Percentiles rank a stretch among this genome's conserved stretches.
Conservation (phyloP, 805 yeast genomes). For the Metschnikowia rubicola region DNA sequence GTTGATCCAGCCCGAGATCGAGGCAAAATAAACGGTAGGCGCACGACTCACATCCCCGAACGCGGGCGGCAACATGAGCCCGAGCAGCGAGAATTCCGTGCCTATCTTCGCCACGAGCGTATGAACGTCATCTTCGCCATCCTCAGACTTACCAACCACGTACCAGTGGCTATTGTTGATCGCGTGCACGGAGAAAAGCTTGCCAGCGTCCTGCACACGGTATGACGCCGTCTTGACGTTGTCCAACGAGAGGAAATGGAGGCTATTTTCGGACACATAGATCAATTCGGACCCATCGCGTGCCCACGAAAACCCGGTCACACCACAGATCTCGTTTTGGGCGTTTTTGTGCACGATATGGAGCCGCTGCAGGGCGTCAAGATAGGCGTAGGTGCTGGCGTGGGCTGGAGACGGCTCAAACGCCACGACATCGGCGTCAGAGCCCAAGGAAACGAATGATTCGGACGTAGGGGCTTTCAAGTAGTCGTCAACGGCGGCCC, state of each 20-base stretch:
- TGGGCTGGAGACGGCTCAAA: conserved; percentile 20
- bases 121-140: conserved; percentile 12
- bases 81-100: conserved; percentile 19
- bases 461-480: not conserved
- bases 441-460: not conserved
- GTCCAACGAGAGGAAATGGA: not conserved
- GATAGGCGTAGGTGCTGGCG: conserved; percentile 14
- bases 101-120: conserved; percentile 5
- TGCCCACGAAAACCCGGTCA: conserved; percentile 11
- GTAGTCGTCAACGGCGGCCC: conserved; percentile 12
- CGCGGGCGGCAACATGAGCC: conserved; percentile 48
- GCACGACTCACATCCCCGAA: conserved; percentile 48
- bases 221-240: not conserved
- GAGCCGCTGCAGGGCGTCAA: conserved; percentile 15
- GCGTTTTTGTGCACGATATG: conserved; percentile 11
- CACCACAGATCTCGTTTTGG: not conserved
- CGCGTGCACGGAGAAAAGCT: conserved; percentile 15
- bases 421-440: conserved; percentile 10
- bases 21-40: conserved; percentile 43
- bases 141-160: conserved; percentile 10
- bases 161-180: conserved; percentile 21
- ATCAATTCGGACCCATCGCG: conserved; percentile 5
- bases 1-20: conserved; percentile 40
- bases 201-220: conserved; percentile 17
- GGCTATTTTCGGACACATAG: not conserved